Conservation (phyloP, 2,329 filamentous ascomycete genomes). For the Shiraia sp. region DNA sequence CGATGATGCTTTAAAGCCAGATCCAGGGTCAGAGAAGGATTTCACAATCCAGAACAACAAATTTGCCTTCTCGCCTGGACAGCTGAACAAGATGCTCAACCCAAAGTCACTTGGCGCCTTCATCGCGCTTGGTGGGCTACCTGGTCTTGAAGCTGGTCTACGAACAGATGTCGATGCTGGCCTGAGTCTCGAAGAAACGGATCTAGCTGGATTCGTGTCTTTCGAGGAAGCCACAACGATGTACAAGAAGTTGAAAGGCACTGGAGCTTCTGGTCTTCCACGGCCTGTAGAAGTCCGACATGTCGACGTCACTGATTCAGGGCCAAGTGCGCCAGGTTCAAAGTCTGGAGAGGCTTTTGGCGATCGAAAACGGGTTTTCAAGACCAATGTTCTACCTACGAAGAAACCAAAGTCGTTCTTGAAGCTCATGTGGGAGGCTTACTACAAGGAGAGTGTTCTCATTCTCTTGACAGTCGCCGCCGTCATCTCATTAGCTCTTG, state of each 20-base stretch:
- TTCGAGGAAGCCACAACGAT: constrained; percentile 66
- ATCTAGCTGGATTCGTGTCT: constrained; percentile 63
- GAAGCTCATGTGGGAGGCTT: constrained; percentile 77
- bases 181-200: constrained; percentile 70
- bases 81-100: constrained; percentile 79
- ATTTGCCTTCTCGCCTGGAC: constrained; percentile 83
- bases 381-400: constrained; percentile 70
- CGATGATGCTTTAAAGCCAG: constrained; percentile 69
- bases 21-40: constrained; percentile 71
- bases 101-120: constrained; percentile 78
- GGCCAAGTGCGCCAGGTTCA: constrained; percentile 31
- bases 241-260: constrained; percentile 9
- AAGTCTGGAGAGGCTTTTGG: constrained; percentile 51
- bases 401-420: constrained; percentile 71
- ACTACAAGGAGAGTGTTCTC: constrained; percentile 80
- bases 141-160: constrained; percentile 73
- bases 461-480: constrained; percentile 59
- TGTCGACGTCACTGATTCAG: constrained; percentile 20
- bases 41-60: constrained; percentile 74
- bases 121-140: constrained; percentile 72
- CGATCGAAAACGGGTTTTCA: constrained; percentile 72
- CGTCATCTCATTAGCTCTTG: constrained; percentile 71
- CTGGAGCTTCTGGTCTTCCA: too few species aligned
- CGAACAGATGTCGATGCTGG: constrained; percentile 67
- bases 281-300: constrained; percentile 8